Evolutionary conservation across 2,329 filamentous ascomycete genomes (phyloP), one percentile per base, ranked within the genome.

Genomic region (Seiridium cupressi): DNA sequence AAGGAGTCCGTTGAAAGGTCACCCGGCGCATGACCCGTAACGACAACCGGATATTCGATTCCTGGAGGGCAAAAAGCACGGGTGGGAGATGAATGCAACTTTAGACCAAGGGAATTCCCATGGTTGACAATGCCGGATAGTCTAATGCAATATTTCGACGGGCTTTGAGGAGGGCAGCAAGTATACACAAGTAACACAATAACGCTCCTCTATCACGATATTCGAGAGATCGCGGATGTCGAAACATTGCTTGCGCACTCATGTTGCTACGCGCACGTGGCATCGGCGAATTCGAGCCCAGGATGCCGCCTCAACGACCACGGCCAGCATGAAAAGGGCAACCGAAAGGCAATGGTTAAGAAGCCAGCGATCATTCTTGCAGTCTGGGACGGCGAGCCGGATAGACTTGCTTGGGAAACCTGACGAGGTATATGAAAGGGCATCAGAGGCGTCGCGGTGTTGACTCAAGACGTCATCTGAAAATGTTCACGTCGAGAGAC

Each of bases 321-420:
- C 84, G 7, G 81, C 83, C 1, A 85, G 75, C 63, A 84, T 72
- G 53, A 87, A 71, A 18, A 78, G 81, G 5, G 88, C 80, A 73
- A 92, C 92, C 89, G 89, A 92, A 34, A 92, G 74, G 71, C 88
- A 91, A 70, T 92, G 89, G 62, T 86, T 86, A 70, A 91, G 92
- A 49, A 91, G 80, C 26, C 74, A 72, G 55, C 87, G 76, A 66
- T 86, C 83, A 36, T 79, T 74, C 58, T 87, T 84, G 38, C 72
- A 76, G 38, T 76, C 70, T 10, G 75, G 86, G 66, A 84, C 77
- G 31, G 78, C 73, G 18, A 84, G 76, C 7, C 74, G 73, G 66
- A 84, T 74, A 49, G 70, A 64, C 49, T 9, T 78, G 76, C 57
- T 69, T 71, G 13, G 77, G 80, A 13, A 84, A 76, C 77, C 76